phyloP scores from a whole-genome alignment of 768 basidiomycete species.

The Mycena albidolilacea region DNA sequence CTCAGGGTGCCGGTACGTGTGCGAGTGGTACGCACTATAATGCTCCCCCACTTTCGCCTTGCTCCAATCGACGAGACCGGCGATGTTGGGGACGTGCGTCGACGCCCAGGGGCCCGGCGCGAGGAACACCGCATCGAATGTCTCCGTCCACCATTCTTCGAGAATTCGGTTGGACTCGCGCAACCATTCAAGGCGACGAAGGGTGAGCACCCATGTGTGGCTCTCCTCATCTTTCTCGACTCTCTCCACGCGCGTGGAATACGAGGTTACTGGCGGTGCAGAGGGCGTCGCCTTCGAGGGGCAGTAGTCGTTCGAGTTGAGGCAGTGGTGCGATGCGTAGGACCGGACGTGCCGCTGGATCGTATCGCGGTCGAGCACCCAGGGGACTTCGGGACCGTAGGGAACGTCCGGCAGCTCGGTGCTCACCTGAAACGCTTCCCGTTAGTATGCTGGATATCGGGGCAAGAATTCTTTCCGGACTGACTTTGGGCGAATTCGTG shows the following conservation, averaged over 20 bases:
- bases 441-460: too few species aligned
- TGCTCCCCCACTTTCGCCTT: conserved; percentile 24
- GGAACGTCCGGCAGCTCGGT: conserved; percentile 36
- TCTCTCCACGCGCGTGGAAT: conserved; percentile 31
- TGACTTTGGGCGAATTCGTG: conserved; percentile 29
- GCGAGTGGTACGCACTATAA: conserved; percentile 25
- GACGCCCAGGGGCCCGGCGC: conserved; percentile 17
- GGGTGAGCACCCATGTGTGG: conserved; percentile 32
- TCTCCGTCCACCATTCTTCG: conserved; percentile 35
- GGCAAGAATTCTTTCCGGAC: background rate
- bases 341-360: conserved; percentile 33
- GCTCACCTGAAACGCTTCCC: conserved; percentile 10
- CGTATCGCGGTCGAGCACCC: conserved; percentile 22
- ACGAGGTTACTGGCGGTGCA: conserved; percentile 14
- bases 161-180: conserved; percentile 26
- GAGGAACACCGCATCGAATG: conserved; percentile 30
- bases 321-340: conserved; percentile 30
- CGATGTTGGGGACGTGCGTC: conserved; percentile 32
- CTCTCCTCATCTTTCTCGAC: conserved; percentile 22
- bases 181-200: conserved; percentile 27
- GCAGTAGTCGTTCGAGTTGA: conserved; percentile 31
- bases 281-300: background rate
- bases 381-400: conserved; percentile 35
- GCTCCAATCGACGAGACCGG: conserved; percentile 35
- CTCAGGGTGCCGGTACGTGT: conserved; percentile 29